Conservation (phyloP, 208 protist species). For the Leishmania tropica region DNA sequence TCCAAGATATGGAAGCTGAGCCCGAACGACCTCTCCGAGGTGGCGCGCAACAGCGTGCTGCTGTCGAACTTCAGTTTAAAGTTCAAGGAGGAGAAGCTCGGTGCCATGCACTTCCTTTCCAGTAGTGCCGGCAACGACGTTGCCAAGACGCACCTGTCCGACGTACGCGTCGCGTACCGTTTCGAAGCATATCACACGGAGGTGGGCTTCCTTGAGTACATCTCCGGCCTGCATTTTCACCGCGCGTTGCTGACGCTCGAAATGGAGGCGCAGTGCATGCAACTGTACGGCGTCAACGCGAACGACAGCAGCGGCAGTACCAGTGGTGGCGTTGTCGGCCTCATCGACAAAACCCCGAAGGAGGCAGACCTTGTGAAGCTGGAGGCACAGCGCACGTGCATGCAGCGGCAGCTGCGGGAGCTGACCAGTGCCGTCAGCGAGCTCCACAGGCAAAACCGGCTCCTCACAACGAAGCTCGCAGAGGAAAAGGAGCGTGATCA, state of each 20-base stretch:
- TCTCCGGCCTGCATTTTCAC: constrained; percentile 76
- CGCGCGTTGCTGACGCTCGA: constrained; percentile 70
- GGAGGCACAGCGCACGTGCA: constrained; percentile 56
- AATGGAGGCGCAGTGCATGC: constrained; percentile 58
- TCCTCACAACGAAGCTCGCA: constrained; percentile 78
- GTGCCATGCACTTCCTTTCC: constrained; percentile 85
- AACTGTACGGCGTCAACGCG: constrained; percentile 14
- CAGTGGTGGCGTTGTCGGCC: constrained; percentile 10
- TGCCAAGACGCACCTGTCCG: constrained; percentile 80
- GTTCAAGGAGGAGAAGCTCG: constrained; percentile 88
- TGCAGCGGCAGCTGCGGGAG: constrained; percentile 72
- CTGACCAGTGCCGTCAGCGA: constrained; percentile 51
- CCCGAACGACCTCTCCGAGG: constrained; percentile 92
- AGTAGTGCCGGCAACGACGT: constrained; percentile 89
- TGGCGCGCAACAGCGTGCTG: constrained; percentile 90
- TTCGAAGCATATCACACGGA: constrained; percentile 93
- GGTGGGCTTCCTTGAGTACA: constrained; percentile 82
- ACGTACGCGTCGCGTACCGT: constrained; percentile 88
- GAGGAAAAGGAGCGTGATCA: constrained; percentile 75
- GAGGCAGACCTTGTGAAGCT: constrained; percentile 71
- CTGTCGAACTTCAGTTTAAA: constrained; percentile 80
- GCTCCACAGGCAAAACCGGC: constrained; percentile 80
- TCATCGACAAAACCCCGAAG: constrained; percentile 81
- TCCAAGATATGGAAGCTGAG: constrained; percentile 93
- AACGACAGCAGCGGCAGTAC: not conserved